Base-by-base conservation (phyloP, 208 protist species). In the Trypanosoma cruzi region DNA sequence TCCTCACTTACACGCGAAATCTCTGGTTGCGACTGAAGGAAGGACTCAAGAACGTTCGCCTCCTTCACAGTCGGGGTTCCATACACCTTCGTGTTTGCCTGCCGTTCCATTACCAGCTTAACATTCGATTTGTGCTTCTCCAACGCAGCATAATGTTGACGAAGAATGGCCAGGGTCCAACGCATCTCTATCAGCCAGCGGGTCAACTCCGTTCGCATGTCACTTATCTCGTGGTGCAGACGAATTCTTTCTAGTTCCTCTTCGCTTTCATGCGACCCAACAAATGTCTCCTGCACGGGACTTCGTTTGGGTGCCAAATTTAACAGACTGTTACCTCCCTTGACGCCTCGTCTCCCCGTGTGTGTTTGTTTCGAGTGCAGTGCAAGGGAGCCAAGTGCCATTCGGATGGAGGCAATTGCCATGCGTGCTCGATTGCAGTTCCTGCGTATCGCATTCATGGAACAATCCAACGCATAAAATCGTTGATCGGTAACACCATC, bases 11-110 rank as follows among this genome's bases (percentile, higher is more conserved):
- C 75, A 28, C 75, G 61, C 7, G 82, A 79, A 34, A 89, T 55
- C 34, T 78, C 79, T 44, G 86, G 86, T 20, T 85, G 79, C 32
- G 84, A 76, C 11, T 81, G 29, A 20, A 90, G 67, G 7, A 93
- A 72, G 0, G 83, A 61, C 18, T 70, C 54, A 14, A 92, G 78
- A 36, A 95, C 72, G 71, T 87, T 86, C 6, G 73, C 64, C 58
- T 93, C 90, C 73, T 95, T 95, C 34, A 79, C 75, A 20, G 90
- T 87, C 0, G 77, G 64, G 13, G 72, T 73, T 42, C 90, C 90
- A 75, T 87, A 95, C 16, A 93, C 74, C 42, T 71, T 71, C n/a
- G 80, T 73, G 53, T 89, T 77, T 16, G 75, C 70, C 36, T 95
- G 87, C 14, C 90, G 85, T 50, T 72, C 71, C 44, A 81, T 77